A percentile compares a stretch with the other conserved stretches of the same genome.
phyloP scores from a whole-genome alignment of 1,284 basidiomycete species.

The Ustilago curta region DNA sequence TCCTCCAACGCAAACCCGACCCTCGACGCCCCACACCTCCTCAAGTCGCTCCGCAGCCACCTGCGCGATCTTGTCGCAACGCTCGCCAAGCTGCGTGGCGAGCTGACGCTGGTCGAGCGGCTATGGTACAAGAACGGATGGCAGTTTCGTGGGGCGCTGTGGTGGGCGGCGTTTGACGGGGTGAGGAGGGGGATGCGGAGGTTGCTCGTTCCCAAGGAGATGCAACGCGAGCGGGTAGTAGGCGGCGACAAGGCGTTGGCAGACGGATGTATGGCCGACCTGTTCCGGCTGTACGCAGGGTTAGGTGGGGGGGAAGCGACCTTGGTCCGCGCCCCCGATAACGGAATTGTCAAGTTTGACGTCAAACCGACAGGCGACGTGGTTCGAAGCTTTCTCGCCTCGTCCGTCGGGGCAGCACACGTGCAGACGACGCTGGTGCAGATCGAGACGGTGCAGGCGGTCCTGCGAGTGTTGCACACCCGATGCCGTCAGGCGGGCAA shows the following conservation, averaged over 20 bases:
- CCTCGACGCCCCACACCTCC: background rate
- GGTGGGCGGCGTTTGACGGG: constrained; percentile 20
- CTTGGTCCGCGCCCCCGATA: background rate
- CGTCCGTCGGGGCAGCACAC: background rate
- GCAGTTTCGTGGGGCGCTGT: constrained; percentile 30
- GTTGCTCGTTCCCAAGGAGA: background rate
- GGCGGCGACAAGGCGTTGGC: background rate
- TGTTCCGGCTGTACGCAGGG: constrained; percentile 3
- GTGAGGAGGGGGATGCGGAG: constrained; percentile 6
- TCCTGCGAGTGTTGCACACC: background rate
- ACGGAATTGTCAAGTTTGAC: constrained; percentile 9
- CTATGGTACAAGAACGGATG: constrained; percentile 43
- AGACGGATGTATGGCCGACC: background rate
- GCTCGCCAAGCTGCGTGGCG: background rate
- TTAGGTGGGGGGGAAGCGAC: background rate
- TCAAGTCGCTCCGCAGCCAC: constrained; percentile 10
- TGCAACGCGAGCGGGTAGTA: background rate
- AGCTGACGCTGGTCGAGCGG: constrained; percentile 12
- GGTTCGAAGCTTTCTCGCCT: background rate
- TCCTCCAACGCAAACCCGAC: background rate
- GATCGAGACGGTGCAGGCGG: background rate
- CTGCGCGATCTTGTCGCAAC: constrained; percentile 2
- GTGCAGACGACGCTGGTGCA: background rate
- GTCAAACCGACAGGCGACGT: background rate
- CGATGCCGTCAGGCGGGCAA: background rate